These are phyloP conservation scores for Xylaria sp. DNA, from an alignment of 2,329 filamentous ascomycete genomes.

Conservation along the genomic window DNA sequence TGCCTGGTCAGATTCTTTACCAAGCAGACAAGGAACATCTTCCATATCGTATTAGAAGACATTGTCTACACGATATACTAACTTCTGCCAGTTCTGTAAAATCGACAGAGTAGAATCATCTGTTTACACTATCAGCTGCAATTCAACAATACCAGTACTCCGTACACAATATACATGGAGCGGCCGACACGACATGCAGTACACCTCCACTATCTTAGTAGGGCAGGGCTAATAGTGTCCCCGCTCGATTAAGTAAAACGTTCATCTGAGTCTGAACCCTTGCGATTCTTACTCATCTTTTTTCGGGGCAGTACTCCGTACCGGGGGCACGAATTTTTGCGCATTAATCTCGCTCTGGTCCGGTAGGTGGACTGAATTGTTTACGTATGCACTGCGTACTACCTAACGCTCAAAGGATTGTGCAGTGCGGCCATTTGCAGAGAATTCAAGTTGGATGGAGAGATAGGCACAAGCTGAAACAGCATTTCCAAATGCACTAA, in stretches of 20 bases:
- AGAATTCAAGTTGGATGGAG: background rate
- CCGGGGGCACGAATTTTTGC: background rate
- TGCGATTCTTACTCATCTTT: slow-evolving; percentile 24
- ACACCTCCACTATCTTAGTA: background rate
- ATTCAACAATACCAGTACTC: background rate
- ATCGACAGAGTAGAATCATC: background rate
- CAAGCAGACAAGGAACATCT: background rate
- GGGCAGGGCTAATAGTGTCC: slow-evolving; percentile 20
- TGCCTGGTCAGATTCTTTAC: background rate
- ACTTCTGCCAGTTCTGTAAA: background rate
- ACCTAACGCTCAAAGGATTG: slow-evolving; percentile 2
- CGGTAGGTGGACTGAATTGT: background rate
- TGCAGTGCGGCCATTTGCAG: background rate
- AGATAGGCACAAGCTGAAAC: slow-evolving; percentile 1
- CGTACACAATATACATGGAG: slow-evolving; percentile 15
- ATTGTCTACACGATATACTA: background rate
- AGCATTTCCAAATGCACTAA: background rate
- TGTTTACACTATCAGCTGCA: slow-evolving; percentile 3
- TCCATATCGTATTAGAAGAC: background rate
- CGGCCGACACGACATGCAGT: background rate
- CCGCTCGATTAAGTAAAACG: background rate
- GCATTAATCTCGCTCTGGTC: slow-evolving; percentile 2
- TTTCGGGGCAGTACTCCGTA: background rate
- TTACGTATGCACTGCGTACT: background rate
- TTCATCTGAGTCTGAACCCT: background rate